A percentile compares a stretch with the other conserved stretches of the same genome.
Evolutionary conservation across 768 basidiomycete species (phyloP).

Genomic region (Favolaschia claudopus): DNA sequence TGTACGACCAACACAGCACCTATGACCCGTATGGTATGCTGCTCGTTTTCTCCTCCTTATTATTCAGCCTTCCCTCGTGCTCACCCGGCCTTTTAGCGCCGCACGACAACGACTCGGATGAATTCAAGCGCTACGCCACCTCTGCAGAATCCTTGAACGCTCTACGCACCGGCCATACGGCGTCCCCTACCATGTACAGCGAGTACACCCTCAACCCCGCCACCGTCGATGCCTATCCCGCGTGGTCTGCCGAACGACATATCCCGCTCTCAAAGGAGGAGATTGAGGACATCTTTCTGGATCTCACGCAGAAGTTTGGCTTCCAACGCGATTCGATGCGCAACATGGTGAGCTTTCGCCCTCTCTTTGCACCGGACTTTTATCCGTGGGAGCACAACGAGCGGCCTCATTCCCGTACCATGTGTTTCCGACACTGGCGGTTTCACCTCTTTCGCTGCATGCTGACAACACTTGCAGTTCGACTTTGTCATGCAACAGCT

Average conservation of each 20-base stretch:
- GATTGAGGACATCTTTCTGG: conserved; percentile 97
- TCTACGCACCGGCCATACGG: conserved; percentile 3
- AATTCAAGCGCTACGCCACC: conserved; percentile 72
- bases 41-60: background rate
- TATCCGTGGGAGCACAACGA: no score
- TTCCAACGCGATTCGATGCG: conserved; percentile 96
- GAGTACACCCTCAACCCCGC: conserved; percentile 7
- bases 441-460: background rate
- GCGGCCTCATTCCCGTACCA: no score
- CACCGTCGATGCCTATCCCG: conserved; percentile 85
- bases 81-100: conserved; percentile 55
- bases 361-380: conserved; percentile 8
- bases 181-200: conserved; percentile 20
- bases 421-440: no score
- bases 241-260: conserved; percentile 92
- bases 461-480: conserved; percentile 59
- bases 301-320: conserved; percentile 98
- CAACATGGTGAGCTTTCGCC: conserved; percentile 76
- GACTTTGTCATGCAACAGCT: conserved; percentile 98
- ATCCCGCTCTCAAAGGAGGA: conserved; percentile 98
- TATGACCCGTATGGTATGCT: conserved; percentile 25
- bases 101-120: conserved; percentile 87
- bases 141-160: conserved; percentile 73
- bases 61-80: background rate
- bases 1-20: conserved; percentile 58